Evolutionary conservation across 768 basidiomycete genomes (phyloP), one percentile per base, ranked within the genome.

Genomic region (Pleurotus pulmonarius): DNA sequence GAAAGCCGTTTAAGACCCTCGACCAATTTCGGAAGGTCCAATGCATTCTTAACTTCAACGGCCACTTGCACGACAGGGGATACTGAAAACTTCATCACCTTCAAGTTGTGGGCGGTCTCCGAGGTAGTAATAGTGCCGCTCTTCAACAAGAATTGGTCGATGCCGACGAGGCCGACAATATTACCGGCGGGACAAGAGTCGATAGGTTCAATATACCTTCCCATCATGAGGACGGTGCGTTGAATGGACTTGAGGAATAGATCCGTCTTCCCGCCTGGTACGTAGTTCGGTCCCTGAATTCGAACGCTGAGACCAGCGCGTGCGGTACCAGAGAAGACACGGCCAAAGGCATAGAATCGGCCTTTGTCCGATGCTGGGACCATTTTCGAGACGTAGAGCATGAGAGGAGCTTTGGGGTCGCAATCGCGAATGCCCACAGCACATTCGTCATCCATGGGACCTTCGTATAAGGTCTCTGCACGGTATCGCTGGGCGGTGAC

Each of bases 1-100:
- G 97, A 97, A 56, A 99, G 85, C 82, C 97, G 97, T 81, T 99
- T 99, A 66, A 99, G 90, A 80, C 97, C 97, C 83, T 99, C 97
- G 60, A 98, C 97, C 61, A 99, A 90, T 79, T 99, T 99, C 69
- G 97, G 97, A 45, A 99, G 83, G 83, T 99, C 97, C 57, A 92
- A 85, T 56, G 97, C 94, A 74, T 98, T 99, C 88, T 98, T 98
- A 75, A 98, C 97, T 75, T 99, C 97, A 65, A 99, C 97, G 62
- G 97, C 93, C 68, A 98, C 94, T 72, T 87, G 97, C 46, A 99
- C 97, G 80, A 99, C 97, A 64, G 97, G 97, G 25, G 97, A 98
- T 56, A 99, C 97, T 72, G 95, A 98, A 85, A 98, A 98, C 79
- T 90, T 93, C 97, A 99, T 99, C 75, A 99, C 94, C 80, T 81